A percentile compares a stretch with the other conserved stretches of the same genome.
Conservation (phyloP, 1,284 basidiomycete species). For the Ceratorhiza oryzae-sativae region DNA sequence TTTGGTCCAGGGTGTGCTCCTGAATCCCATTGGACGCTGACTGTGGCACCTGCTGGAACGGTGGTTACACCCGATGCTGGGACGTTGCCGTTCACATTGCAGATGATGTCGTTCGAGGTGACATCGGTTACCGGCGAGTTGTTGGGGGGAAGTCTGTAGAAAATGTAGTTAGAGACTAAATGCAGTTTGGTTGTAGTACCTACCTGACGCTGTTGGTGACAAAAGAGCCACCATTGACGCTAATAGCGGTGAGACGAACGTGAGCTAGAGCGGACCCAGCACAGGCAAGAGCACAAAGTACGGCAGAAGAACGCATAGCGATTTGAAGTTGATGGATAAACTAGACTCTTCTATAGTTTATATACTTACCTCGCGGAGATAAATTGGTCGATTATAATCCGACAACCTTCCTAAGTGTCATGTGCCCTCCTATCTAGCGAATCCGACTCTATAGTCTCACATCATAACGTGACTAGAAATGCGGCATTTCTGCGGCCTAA, state of each 20-base stretch:
- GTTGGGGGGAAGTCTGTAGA: constrained; percentile 23
- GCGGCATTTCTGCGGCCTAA: neutral
- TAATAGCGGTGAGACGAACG: constrained; percentile 39
- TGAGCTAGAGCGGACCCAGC: constrained; percentile 31
- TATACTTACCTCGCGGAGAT: neutral
- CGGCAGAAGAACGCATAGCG: constrained; percentile 17
- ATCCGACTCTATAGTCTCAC: too few species aligned
- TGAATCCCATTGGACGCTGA: constrained; percentile 33
- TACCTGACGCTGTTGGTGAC: constrained; percentile 32
- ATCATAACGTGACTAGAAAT: neutral
- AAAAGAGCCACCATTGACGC: constrained; percentile 39
- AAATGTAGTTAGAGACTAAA: neutral
- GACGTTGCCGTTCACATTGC: constrained; percentile 37
- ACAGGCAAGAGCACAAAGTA: constrained; percentile 10
- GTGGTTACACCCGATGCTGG: constrained; percentile 33
- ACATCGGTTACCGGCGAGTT: constrained; percentile 40
- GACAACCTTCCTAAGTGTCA: neutral
- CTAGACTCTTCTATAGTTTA: neutral
- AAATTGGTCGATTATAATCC: neutral
- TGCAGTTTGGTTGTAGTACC: neutral
- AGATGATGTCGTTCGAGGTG: constrained; percentile 37
- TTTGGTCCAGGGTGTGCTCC: constrained; percentile 33
- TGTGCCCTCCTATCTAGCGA: neutral
- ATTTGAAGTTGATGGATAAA: neutral
- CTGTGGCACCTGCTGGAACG: constrained; percentile 41